phyloP scores from a whole-genome alignment of 2,329 filamentous ascomycete species.

The Setomelanomma holmii region DNA sequence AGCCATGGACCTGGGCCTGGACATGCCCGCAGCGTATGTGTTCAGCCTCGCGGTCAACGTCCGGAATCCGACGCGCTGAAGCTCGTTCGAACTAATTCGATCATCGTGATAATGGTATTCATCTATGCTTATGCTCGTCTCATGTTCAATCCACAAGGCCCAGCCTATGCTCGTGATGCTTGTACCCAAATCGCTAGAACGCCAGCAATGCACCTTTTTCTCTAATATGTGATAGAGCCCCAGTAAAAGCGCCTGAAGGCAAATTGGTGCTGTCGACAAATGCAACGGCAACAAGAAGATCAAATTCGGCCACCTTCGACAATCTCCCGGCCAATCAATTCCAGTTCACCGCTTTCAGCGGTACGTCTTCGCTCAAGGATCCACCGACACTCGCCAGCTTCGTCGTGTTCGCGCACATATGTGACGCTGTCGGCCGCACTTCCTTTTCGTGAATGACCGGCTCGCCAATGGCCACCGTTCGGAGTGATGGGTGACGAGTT shows the following conservation, averaged over 20 bases:
- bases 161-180: constrained; percentile 1
- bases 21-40: too few relatives aligned
- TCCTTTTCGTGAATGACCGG: constrained; percentile 47
- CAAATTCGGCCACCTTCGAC: constrained; percentile 61
- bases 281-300: neutral
- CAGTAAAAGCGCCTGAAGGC: neutral
- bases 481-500: constrained; percentile 43
- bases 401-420: constrained; percentile 69
- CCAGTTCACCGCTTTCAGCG: constrained; percentile 69
- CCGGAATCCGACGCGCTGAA: too few relatives aligned
- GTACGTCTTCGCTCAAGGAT: constrained; percentile 73
- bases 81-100: neutral
- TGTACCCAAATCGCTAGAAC: constrained; percentile 1
- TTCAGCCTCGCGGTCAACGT: too few relatives aligned
- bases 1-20: too few relatives aligned
- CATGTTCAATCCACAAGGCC: neutral
- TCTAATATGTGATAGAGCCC: neutral
- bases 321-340: constrained; percentile 70
- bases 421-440: constrained; percentile 71
- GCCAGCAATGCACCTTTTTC: constrained; percentile 2
- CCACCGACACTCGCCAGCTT: constrained; percentile 67
- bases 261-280: neutral
- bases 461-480: constrained; percentile 35
- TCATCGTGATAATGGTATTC: neutral
- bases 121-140: neutral